Base-by-base conservation (phyloP, 345 rosid species). In the Boechera divaricarpa region DNA sequence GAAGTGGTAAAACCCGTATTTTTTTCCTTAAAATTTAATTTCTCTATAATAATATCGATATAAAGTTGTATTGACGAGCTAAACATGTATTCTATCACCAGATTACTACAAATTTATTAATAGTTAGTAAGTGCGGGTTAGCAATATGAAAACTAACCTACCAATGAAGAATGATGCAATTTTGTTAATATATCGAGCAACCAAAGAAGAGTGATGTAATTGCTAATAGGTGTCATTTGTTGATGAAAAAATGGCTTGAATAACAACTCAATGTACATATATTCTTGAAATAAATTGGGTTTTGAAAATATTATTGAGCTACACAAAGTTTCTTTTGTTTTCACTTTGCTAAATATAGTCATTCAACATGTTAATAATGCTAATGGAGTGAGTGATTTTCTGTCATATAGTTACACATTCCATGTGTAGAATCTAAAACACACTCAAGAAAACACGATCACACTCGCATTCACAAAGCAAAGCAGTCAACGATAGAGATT, bases 331-430 rank as follows among this genome's bases (percentile, higher is more conserved):
- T 45, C 7, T 13, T 13, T 45, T 45, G 7, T 64, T 47, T 24
- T 26, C 52, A 15, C 39, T 16, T 13, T 15, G 69, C 69, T 7
- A 29, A 65, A 7, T 35, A 44, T 33, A 33, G 42, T 35, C 44
- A 35, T 39, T 60, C 9, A 32, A 61, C 32, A 54, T 15, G 51
- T 54, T 69, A 6, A 51, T 2, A 8, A 39, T 55, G 33, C 63
- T 76, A 59, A 68, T 51, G 21, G 24, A 67, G 54, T 36, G 72
- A 58, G 36, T 31, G 48, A 11, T 53, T 18, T 55, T 35, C 26
- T 48, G 2, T 44, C 24, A 21, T 21, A 21, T 21, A 21, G 24
- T 21, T 1, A 21, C 24, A 21, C 24, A 21, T 21, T 21, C 24
- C 24, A 21, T 21, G 24, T 21, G 24, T 21, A 21, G 24, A 21